Evolutionary conservation across 2,329 filamentous ascomycete genomes (phyloP), one percentile per base, ranked within the genome.

Genomic region (Talaromyces verruculosus): DNA sequence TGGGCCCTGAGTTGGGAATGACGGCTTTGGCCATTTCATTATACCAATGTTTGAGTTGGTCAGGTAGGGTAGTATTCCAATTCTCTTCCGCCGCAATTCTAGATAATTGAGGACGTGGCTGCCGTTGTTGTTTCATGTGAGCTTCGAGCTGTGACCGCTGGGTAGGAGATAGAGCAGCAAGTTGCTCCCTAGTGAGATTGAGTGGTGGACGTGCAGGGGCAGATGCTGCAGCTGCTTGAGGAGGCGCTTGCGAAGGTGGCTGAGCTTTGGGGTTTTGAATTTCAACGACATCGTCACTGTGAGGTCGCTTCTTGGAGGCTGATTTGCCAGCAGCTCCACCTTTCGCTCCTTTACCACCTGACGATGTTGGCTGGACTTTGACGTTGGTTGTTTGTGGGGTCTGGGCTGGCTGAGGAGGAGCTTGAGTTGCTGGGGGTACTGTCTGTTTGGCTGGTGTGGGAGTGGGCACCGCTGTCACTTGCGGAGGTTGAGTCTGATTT

Each of bases 201-300:
- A 71, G 55, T 17, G 69, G 69, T 35, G 71, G 70, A 51, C 70
- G 67, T 43, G 71, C 61, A 66, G 72, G 69, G 37, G 68, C 65
- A 61, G 68, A 65, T 62, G 70, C 60, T 35, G 71, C 64, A 37
- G 67, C 68, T 53, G 73, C 69, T 53, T 68, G 47, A 39, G 69
- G 28, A 5, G 68, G 65, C 49, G 71, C 69, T 49, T 75, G 73
- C 25, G 67, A 67, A 39, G 72, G 67, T 45, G 72, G 70, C 51
- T 77, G 72, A 2, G 70, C 47, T 65, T 78, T 77, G 7, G 77
- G 77, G 67, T 79, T 76, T 55, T 77, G 77, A 37, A 76, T 70
- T 64, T 83, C 82, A 41, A 78, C 71, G n/a, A 77, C 72, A 70
- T 85, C 83, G 69, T 85, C 82, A 64, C 75, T 77, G 64, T 72